phyloP scores from a whole-genome alignment of 352 stramenopile species.

The Phytophthora aleatoria region DNA sequence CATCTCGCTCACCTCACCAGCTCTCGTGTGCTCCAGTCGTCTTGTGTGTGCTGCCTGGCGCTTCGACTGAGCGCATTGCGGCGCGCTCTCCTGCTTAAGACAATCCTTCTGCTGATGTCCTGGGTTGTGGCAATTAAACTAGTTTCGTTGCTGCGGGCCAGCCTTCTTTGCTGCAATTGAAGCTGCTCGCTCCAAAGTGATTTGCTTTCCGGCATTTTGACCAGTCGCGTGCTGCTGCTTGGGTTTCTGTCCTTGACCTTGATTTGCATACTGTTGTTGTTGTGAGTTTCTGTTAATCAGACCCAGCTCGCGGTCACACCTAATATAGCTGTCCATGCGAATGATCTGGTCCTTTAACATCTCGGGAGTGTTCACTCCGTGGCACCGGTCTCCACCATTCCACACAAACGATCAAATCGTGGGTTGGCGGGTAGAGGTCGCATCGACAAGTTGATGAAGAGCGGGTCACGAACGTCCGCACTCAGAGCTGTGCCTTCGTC shows the following conservation, averaged over 20 bases:
- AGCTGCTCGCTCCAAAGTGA: neutral
- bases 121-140: neutral
- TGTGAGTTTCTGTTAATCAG: neutral
- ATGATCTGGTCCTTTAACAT: conserved; percentile 16
- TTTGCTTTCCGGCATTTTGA: neutral
- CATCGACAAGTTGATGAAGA: conserved; percentile 1
- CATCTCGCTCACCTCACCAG: neutral
- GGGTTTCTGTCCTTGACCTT: neutral
- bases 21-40: neutral
- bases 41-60: neutral
- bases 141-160: neutral
- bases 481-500: neutral
- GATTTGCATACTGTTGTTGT: neutral
- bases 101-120: neutral
- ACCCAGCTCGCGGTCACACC: neutral
- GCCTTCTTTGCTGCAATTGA: neutral
- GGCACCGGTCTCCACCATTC: neutral
- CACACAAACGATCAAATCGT: neutral
- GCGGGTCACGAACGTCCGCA: neutral
- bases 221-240: neutral
- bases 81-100: neutral
- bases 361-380: conserved; percentile 4
- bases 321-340: conserved; percentile 9
- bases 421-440: neutral
- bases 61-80: neutral